Evolutionary conservation across 2,329 filamentous ascomycete species (phyloP).

Genomic region (Cladosporium sp.): DNA sequence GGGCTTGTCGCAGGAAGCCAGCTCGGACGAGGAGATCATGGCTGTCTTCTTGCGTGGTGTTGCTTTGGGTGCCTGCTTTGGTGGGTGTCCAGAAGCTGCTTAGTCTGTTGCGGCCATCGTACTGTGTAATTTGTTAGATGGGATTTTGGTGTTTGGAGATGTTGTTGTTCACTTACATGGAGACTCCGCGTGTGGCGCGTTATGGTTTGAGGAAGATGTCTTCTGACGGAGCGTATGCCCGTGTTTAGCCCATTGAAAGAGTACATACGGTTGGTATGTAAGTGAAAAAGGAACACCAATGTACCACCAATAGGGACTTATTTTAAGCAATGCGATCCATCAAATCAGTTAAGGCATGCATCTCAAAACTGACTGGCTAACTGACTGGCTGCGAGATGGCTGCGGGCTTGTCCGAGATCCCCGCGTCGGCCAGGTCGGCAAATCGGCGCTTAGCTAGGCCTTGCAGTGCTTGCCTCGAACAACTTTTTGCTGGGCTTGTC

Average conservation of each 20-base stretch:
- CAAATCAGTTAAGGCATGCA: too few relatives aligned
- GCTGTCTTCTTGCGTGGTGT: conserved; percentile 50
- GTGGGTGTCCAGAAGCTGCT: conserved; percentile 78
- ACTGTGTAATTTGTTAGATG: conserved; percentile 34
- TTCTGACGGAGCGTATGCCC: conserved; percentile 4
- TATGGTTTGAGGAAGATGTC: background rate
- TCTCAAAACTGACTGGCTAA: too few relatives aligned
- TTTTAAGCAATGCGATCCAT: too few relatives aligned
- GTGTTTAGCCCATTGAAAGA: background rate
- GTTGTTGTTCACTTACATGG: conserved; percentile 4
- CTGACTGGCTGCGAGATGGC: too few relatives aligned
- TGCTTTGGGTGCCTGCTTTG: conserved; percentile 35
- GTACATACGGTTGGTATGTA: conserved; percentile 7
- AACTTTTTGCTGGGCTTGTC: too few relatives aligned
- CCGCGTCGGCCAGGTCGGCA: too few relatives aligned
- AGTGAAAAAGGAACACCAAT: background rate
- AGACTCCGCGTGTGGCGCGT: conserved; percentile 7
- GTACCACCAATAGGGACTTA: too few relatives aligned
- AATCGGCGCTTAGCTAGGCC: too few relatives aligned
- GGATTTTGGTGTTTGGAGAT: background rate
- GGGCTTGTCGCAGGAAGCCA: conserved; percentile 57
- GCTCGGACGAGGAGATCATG: conserved; percentile 41
- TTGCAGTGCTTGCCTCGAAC: too few relatives aligned
- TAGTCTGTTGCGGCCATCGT: conserved; percentile 55
- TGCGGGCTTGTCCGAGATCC: too few relatives aligned